These are phyloP conservation scores for Mycena haematopus DNA, from an alignment of 768 basidiomycete genomes.

Conservation along the genomic window DNA sequence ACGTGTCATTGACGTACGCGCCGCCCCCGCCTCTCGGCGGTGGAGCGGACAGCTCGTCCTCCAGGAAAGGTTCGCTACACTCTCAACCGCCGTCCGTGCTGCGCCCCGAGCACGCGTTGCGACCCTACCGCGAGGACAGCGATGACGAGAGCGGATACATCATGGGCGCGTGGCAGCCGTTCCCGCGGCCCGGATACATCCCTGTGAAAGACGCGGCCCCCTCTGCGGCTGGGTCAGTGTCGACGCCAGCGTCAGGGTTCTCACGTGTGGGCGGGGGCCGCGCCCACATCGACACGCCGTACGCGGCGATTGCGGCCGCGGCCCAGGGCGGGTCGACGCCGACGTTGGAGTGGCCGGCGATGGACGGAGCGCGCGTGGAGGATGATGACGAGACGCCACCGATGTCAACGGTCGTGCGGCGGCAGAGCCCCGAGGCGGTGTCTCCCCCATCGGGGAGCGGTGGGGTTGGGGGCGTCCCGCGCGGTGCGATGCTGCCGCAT, in stretches of 20 bases:
- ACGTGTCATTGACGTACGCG: conserved; percentile 50
- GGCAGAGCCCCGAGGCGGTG: conserved; percentile 41
- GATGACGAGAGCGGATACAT: conserved; percentile 85
- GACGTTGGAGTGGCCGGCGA: conserved; percentile 32
- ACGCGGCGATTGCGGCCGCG: conserved; percentile 48
- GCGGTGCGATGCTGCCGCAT: conserved; percentile 73
- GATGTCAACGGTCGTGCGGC: conserved; percentile 53
- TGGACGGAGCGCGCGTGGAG: conserved; percentile 26
- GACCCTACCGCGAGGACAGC: conserved; percentile 78
- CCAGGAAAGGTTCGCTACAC: conserved; percentile 57
- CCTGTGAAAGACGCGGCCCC: conserved; percentile 48
- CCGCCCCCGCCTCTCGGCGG: conserved; percentile 43
- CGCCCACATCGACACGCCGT: conserved; percentile 86
- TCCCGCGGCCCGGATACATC: conserved; percentile 58
- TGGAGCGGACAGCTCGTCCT: conserved; percentile 38
- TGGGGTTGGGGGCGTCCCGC: conserved; percentile 46
- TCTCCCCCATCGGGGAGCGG: conserved; percentile 20
- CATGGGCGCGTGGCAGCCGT: conserved; percentile 94
- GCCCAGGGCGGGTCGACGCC: conserved; percentile 17
- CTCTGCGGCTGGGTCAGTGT: conserved; percentile 22
- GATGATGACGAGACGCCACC: conserved; percentile 54
- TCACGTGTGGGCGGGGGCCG: conserved; percentile 87
- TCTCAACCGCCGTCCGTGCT: conserved; percentile 75
- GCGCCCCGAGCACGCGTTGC: conserved; percentile 78
- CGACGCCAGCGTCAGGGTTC: conserved; percentile 63